These are phyloP conservation scores for Malus sieversii DNA, from an alignment of 306 rosid species.

Conservation along the genomic window DNA sequence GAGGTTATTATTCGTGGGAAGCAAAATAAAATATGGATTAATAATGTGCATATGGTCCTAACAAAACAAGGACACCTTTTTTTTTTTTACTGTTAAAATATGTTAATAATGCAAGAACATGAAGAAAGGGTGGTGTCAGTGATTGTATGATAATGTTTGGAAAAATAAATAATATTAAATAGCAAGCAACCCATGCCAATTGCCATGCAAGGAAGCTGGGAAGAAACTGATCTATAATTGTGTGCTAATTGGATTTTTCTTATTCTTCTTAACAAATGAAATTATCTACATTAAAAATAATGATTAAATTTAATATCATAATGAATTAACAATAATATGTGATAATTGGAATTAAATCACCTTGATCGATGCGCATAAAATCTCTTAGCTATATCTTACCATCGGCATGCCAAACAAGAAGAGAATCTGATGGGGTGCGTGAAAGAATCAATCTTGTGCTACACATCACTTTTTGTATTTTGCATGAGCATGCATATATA, in stretches of 20 bases:
- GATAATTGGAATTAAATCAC: too few relatives aligned
- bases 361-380: conserved; percentile 24
- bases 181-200: background rate
- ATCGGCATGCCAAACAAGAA: conserved; percentile 19
- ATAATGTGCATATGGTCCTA: background rate
- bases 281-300: too few relatives aligned
- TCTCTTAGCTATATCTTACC: conserved; percentile 21
- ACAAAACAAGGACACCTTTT: background rate
- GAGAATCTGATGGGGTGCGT: conserved; percentile 50
- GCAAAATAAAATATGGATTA: background rate
- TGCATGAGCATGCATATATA: background rate
- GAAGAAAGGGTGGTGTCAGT: background rate
- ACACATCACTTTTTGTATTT: background rate
- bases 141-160: background rate
- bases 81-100: background rate
- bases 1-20: background rate
- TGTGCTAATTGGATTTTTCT: background rate
- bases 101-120: background rate
- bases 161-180: background rate
- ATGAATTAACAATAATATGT: too few relatives aligned
- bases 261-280: rapidly evolving
- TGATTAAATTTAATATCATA: rapidly evolving
- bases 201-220: background rate
- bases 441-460: conserved; percentile 37
- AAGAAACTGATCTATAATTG: background rate